These are phyloP conservation scores for Naegleria lovaniensis DNA, from an alignment of 208 protist genomes.

Conservation along the genomic window DNA sequence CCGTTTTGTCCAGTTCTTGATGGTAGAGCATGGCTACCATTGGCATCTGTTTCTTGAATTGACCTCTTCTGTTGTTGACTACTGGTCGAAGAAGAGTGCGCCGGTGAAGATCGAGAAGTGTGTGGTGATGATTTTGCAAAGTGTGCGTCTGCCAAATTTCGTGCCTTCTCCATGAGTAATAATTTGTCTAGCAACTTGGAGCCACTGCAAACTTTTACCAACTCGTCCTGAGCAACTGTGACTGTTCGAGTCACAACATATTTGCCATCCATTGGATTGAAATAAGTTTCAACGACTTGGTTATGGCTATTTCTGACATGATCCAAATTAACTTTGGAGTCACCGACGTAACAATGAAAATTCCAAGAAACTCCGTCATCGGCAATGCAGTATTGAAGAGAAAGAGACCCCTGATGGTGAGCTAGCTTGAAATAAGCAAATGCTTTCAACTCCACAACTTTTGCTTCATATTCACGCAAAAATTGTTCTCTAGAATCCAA, in stretches of 20 bases:
- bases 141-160: neutral
- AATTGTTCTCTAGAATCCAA: neutral
- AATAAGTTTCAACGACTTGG: neutral
- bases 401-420: neutral
- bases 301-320: neutral
- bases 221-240: too few species aligned
- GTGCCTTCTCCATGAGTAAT: neutral
- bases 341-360: neutral
- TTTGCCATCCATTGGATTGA: neutral
- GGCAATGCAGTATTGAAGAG: neutral
- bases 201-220: too few species aligned
- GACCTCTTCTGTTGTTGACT: neutral
- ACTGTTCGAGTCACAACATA: neutral
- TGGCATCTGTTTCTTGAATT: neutral
- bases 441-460: neutral
- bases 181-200: neutral
- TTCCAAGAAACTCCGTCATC: neutral
- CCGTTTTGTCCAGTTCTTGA: neutral
- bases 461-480: neutral
- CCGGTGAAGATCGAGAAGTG: too few species aligned
- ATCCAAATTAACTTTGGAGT: neutral
- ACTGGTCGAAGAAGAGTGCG: too few species aligned
- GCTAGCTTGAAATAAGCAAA: neutral
- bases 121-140: too few species aligned
- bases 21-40: neutral